Percentiles rank a stretch among this genome's conserved stretches.
phyloP scores from a whole-genome alignment of 2,329 filamentous ascomycete species.

The Fusarium succisae region DNA sequence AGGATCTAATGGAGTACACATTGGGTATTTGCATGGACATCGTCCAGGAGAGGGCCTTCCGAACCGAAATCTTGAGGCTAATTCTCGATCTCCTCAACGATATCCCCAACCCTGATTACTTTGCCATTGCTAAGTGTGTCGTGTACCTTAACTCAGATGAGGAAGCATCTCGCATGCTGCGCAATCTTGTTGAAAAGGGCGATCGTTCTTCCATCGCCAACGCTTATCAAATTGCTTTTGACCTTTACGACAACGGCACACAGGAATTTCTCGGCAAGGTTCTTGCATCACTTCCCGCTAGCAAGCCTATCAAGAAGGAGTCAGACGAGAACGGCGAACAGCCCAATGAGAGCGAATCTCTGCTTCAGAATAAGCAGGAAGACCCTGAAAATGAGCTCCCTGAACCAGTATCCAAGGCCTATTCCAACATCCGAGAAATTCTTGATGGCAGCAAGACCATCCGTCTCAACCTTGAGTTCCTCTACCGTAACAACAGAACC shows the following conservation, averaged over 20 bases:
- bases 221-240: conserved; percentile 97
- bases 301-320: conserved; percentile 54
- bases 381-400: conserved; percentile 64
- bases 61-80: conserved; percentile 84
- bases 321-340: conserved; percentile 56
- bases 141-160: conserved; percentile 94
- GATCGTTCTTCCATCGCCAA: conserved; percentile 82
- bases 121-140: conserved; percentile 96
- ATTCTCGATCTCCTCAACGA: conserved; percentile 96
- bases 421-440: conserved; percentile 71
- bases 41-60: conserved; percentile 89
- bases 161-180: conserved; percentile 87
- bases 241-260: conserved; percentile 97
- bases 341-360: conserved; percentile 57
- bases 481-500: conserved; percentile 94
- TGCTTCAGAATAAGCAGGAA: conserved; percentile 60
- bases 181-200: conserved; percentile 80
- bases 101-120: conserved; percentile 93
- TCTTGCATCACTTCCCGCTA: conserved; percentile 77
- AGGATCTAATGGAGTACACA: conserved; percentile 97
- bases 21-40: conserved; percentile 97
- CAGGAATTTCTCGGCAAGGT: conserved; percentile 96
- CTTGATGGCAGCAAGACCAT: conserved; percentile 93
- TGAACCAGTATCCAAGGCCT: conserved; percentile 65
- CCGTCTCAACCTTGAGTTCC: conserved; percentile 92